Conservation (phyloP, 257 asterid species). For the Eucommia ulmoides region DNA sequence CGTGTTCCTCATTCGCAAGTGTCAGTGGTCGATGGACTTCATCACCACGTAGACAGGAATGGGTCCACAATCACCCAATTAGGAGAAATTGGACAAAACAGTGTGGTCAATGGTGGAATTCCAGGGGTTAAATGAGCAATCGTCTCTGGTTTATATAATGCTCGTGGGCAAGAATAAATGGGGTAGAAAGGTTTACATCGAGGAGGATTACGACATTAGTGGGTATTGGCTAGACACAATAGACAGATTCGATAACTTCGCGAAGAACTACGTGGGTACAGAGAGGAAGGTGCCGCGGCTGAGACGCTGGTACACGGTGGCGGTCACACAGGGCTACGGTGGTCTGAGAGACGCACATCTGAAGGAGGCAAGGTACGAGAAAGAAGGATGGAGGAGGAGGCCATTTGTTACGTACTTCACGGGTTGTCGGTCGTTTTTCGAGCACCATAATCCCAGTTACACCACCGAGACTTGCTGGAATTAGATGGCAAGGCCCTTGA, state of each 20-base stretch:
- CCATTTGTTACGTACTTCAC: slow-evolving; percentile 81
- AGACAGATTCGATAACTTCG: slow-evolving; percentile 19
- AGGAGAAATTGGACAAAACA: slow-evolving; percentile 36
- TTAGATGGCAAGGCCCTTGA: slow-evolving; percentile 59
- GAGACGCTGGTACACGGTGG: slow-evolving; percentile 66
- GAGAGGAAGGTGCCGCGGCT: slow-evolving; percentile 17
- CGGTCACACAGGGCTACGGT: slow-evolving; percentile 28
- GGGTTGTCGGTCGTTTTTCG: slow-evolving; percentile 87
- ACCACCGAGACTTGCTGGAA: slow-evolving; percentile 39
- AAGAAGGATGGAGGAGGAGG: slow-evolving; percentile 31
- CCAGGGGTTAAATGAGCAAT: slow-evolving; percentile 62
- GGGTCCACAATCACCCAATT: slow-evolving; percentile 68
- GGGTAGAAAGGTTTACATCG: slow-evolving; percentile 56
- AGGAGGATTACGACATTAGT: slow-evolving; percentile 45
- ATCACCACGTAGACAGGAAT: slow-evolving; percentile 57
- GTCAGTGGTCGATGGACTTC: slow-evolving; percentile 80
- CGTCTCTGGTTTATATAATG: slow-evolving; percentile 50
- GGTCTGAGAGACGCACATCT: slow-evolving; percentile 17
- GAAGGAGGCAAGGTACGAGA: slow-evolving; percentile 14
- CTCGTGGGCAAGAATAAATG: slow-evolving; percentile 41
- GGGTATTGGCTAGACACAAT: slow-evolving; percentile 66
- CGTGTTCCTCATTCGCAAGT: slow-evolving; percentile 51
- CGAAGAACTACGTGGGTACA: slow-evolving; percentile 19
- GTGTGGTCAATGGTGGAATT: slow-evolving; percentile 46
- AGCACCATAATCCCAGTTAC: slow-evolving; percentile 45